Evolutionary conservation across 2,329 filamentous ascomycete species (phyloP), one percentile per base, ranked within the genome.

Genomic region (Sporothrix mexicana): DNA sequence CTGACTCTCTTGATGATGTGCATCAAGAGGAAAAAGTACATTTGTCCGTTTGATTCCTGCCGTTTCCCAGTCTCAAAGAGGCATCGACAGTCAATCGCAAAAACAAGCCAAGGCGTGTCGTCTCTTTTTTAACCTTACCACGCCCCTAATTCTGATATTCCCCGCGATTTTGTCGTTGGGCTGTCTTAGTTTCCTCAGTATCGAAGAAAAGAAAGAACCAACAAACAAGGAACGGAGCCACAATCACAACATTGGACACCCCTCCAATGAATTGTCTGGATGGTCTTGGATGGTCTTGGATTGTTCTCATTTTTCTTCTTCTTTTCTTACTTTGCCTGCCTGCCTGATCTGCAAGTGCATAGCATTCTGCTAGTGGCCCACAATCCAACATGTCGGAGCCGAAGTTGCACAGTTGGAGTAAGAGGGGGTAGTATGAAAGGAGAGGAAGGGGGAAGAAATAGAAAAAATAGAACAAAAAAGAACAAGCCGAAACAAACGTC

Each of bases 331-430:
- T 59, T 59, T 59, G 7, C n/a, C 25, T 25, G 61, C 41, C 41
- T 47, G 36, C 36, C 41, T 66, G 61, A 43, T 41, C 41, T 13
- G 20, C 6, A 23, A 45, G 6, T 15, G n/a, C 41, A n/a, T 64
- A 64, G 61, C n/a, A 15, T 47, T 20, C n/a, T n/a, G 15, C 17
- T 47, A 17, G 41, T 47, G 41, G 55, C 41, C 41, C 61, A 66
- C 61, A 66, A 23, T 66, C 41, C 61, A 45, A 47, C 20, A 25
- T 45, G 10, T 66, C 61, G 41, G 61, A 66, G 61, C 61, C 61
- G 61, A 47, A 66, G 41, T 66, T 45, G 20, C 61, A 66, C 12
- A 25, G 41, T 62, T 62, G 57, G 30, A 30, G 57, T 62, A 43
- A 25, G 9, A 66, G 12, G 36, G 57, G 12, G 57, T 61, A 15